phyloP scores from a whole-genome alignment of 1,284 basidiomycete genomes.

The Apiotrichum mycotoxinovorans region DNA sequence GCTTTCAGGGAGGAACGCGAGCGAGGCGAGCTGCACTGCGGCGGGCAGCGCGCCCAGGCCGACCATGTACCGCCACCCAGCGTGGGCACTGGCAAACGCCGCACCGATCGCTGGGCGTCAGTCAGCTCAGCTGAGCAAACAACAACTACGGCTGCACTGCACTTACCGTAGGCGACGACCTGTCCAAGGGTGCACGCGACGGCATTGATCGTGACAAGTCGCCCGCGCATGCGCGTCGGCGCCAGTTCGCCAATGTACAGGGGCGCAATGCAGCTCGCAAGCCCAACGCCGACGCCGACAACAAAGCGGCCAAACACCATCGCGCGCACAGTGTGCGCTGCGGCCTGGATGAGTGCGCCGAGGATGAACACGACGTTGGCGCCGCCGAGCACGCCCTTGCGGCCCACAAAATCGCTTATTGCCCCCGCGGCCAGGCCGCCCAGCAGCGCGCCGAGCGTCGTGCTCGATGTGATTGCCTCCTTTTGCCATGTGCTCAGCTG shows the following conservation, averaged over 20 bases:
- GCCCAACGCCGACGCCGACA: conserved; percentile 55
- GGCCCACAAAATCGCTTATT: conserved; percentile 68
- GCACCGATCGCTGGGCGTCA: conserved; percentile 58
- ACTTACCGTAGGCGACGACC: conserved; percentile 65
- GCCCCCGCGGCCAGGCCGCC: conserved; percentile 68
- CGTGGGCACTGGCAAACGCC: conserved; percentile 60
- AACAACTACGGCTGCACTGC: too few relatives aligned
- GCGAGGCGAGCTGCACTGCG: conserved; percentile 59
- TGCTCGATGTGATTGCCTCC: conserved; percentile 75
- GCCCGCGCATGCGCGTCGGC: conserved; percentile 67
- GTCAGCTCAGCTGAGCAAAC: too few relatives aligned
- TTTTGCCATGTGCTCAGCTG: conserved; percentile 64
- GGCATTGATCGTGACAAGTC: conserved; percentile 61
- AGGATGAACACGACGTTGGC: conserved; percentile 72
- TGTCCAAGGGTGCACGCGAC: conserved; percentile 58
- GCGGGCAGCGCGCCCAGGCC: conserved; percentile 68
- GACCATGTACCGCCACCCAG: conserved; percentile 82
- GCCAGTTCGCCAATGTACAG: conserved; percentile 80
- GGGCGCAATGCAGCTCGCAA: conserved; percentile 74
- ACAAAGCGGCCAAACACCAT: conserved; percentile 75
- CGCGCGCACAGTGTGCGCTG: conserved; percentile 63
- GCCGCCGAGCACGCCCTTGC: conserved; percentile 63
- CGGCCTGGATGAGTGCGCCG: conserved; percentile 61
- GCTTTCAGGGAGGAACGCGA: conserved; percentile 70
- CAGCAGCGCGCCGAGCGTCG: conserved; percentile 71